These are phyloP conservation scores for Cryptococcus deneoformans DNA, from an alignment of 1,284 basidiomycete genomes.

Conservation along the genomic window DNA sequence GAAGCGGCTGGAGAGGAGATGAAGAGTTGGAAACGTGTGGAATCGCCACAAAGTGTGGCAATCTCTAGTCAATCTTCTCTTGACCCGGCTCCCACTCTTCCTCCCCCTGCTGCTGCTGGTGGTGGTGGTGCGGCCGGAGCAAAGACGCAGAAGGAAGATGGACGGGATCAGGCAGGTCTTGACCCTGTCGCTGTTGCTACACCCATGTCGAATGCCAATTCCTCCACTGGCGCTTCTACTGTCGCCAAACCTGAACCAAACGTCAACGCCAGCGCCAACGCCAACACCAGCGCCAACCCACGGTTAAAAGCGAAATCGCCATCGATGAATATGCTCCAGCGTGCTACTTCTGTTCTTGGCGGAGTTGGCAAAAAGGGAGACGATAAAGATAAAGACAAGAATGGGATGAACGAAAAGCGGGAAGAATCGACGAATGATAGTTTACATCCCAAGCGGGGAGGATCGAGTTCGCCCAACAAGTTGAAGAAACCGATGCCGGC, in stretches of 20 bases:
- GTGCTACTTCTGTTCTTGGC: conserved; percentile 72
- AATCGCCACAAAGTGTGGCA: conserved; percentile 5
- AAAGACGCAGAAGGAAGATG: no score
- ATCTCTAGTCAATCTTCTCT: neutral
- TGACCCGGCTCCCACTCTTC: neutral
- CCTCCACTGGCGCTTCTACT: no score
- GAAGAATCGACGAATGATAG: neutral
- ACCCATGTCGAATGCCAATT: no score
- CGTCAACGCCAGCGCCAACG: no score
- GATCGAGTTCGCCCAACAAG: conserved; percentile 38
- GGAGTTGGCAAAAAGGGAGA: conserved; percentile 20
- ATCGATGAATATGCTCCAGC: conserved; percentile 89
- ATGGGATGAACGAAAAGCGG: neutral
- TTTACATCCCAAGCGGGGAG: neutral
- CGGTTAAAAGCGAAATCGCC: conserved; percentile 64
- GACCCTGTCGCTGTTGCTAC: no score
- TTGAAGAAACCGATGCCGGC: conserved; percentile 28
- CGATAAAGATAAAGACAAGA: conserved; percentile 7
- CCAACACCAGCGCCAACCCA: conserved; percentile 1
- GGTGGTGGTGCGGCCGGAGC: neutral
- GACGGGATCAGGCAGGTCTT: no score
- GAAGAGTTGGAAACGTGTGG: neutral
- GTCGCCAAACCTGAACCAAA: no score
- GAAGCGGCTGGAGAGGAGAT: no score
- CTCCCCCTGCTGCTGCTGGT: neutral